Base-by-base conservation (phyloP, 805 yeast genomes). In the Schwanniomyces polymorphus region DNA sequence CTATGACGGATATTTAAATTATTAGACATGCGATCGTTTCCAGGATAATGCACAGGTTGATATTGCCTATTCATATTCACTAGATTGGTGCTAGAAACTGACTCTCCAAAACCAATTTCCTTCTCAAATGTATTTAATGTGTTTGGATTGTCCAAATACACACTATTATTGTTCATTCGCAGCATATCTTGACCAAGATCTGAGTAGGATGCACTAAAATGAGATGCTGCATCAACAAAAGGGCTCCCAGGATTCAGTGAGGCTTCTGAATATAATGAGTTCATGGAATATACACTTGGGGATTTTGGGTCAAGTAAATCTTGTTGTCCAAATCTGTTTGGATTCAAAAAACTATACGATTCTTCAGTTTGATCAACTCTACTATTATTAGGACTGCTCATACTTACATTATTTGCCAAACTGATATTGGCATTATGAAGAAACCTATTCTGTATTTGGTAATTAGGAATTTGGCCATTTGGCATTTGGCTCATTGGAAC, bases 41-140 rank as follows among this genome's bases (percentile, higher is more conserved):
- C 45, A 1, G 52, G 38, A 40, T 43, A 57, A 31, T 45, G 48
- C 45, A 55, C 46, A 11, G 46, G 55, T 26, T 47, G 50, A 11
- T n/a, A 26, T 5, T 18, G 21, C n/a, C 25, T 25, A 16, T 7
- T 26, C 41, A 38, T 7, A 26, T 26, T 23, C 2, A 38, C 52
- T 47, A 72, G 59, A 51, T 72, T 68, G 0, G 73, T 65, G 42
- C 63, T 57, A 23, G 72, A 66, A 2, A 72, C 60, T 5, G 75
- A 69, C 31, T 66, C 72, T 2, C 78, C 78, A 29, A 72, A 57
- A 1, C 59, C 65, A 16, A 72, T 70, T 49, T 70, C 76, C 21
- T 57, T 56, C 44, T 65, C 70, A 49, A 69, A 70, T 4, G 53
- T 39, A 38, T 56, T 58, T 14, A 45, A 18, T 6, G 33, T 42